A percentile compares a stretch with the other conserved stretches of the same genome.
Evolutionary conservation across 352 stramenopile genomes (phyloP).

Genomic region (Phytopythium vexans): DNA sequence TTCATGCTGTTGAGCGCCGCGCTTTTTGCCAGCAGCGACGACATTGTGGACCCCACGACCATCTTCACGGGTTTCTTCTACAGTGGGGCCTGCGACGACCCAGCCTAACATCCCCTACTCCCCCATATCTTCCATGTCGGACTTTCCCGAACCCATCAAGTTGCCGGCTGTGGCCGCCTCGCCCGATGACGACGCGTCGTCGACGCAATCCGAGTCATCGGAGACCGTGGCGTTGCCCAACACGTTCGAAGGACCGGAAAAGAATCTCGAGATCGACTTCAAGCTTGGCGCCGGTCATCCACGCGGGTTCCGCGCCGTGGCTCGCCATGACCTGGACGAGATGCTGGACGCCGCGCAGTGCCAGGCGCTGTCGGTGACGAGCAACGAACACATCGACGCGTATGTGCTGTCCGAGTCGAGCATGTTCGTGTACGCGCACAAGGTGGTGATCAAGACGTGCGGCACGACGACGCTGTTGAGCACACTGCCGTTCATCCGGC

Average conservation of each 20-base stretch:
- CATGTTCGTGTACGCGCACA: conserved; percentile 99
- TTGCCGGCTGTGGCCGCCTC: conserved; percentile 25
- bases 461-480: conserved; percentile 98
- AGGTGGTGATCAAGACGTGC: conserved; percentile 99
- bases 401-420: conserved; percentile 96
- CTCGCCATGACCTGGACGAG: conserved; percentile 85
- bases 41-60: conserved; percentile 86
- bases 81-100: conserved; percentile 88
- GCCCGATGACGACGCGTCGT: conserved; percentile 69
- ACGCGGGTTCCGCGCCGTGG: conserved; percentile 90
- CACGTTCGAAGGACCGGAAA: conserved; percentile 98
- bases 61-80: conserved; percentile 91
- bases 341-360: conserved; percentile 95
- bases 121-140: background rate
- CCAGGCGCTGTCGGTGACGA: conserved; percentile 96
- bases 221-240: conserved; percentile 54
- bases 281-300: conserved; percentile 51
- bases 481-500: conserved; percentile 84
- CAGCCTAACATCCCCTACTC: conserved; percentile 62
- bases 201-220: conserved; percentile 65
- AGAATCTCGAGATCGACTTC: conserved; percentile 97
- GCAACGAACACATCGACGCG: conserved; percentile 95
- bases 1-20: conserved; percentile 81
- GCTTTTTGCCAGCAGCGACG: conserved; percentile 70
- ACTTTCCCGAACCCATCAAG: conserved; percentile 76